Conservation (phyloP, 2,329 filamentous ascomycete genomes). For the Trichothecium sympodiale region DNA sequence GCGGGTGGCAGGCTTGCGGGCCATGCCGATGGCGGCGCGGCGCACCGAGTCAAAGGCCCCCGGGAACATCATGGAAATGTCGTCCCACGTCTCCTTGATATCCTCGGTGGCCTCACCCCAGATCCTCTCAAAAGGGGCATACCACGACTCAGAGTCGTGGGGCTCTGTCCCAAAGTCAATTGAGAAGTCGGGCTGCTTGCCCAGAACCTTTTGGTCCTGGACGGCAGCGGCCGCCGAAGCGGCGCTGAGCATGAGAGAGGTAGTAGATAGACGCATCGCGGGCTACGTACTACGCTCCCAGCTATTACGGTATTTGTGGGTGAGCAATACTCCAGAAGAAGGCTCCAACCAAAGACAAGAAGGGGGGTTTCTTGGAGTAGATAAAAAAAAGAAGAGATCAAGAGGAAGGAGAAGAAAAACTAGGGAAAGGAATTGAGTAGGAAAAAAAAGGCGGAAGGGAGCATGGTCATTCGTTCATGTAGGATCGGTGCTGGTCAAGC, state of each 20-base stretch:
- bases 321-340: too few species aligned
- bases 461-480: not conserved
- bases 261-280: too few species aligned
- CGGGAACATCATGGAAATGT: constrained; percentile 74
- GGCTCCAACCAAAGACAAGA: too few species aligned
- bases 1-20: not conserved
- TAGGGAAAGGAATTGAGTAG: constrained; percentile 1
- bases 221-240: too few species aligned
- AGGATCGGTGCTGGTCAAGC: too few species aligned
- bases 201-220: constrained; percentile 58
- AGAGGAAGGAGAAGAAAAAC: constrained; percentile 1
- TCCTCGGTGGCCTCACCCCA: constrained; percentile 57
- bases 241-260: too few species aligned
- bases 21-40: not conserved
- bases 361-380: not conserved
- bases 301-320: too few species aligned
- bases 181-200: constrained; percentile 22
- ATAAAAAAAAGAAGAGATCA: not conserved
- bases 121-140: constrained; percentile 40
- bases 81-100: constrained; percentile 77
- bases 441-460: not conserved
- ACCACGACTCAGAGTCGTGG: constrained; percentile 24
- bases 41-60: constrained; percentile 46
- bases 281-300: too few species aligned
- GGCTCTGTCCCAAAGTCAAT: constrained; percentile 17